These are phyloP conservation scores for Fraxinus ornus DNA, from an alignment of 305 asterid genomes.

Conservation along the genomic window DNA sequence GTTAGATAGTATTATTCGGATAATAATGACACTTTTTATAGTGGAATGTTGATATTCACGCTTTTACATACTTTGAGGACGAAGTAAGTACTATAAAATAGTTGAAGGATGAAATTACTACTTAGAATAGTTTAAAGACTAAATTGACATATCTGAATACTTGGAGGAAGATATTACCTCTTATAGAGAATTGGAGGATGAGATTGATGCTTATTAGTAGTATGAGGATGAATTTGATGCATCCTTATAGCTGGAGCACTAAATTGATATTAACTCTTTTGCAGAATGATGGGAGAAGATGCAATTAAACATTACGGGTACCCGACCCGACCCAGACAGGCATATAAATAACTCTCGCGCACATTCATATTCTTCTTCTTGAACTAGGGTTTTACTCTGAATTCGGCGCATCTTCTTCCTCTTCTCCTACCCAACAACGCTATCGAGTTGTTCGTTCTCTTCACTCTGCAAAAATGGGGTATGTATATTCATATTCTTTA, in stretches of 20 bases:
- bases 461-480: constrained; percentile 60
- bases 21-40: background rate
- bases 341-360: background rate
- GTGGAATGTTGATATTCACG: background rate
- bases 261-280: background rate
- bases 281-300: background rate
- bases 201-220: background rate
- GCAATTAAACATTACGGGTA: background rate
- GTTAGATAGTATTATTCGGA: background rate
- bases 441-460: constrained; percentile 15
- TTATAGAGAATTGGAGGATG: background rate
- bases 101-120: background rate
- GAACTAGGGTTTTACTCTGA: constrained; percentile 35
- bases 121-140: background rate
- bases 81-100: background rate
- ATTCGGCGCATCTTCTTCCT: constrained; percentile 16
- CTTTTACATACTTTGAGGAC: background rate
- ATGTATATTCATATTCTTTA: background rate
- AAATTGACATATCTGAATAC: background rate
- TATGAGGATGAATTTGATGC: background rate
- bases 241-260: background rate
- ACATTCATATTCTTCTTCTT: background rate
- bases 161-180: background rate
- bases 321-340: background rate
- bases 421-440: constrained; percentile 19